Evolutionary conservation across 495 filamentous ascomycete species (phyloP).

Genomic region (Trichoderma virens): DNA sequence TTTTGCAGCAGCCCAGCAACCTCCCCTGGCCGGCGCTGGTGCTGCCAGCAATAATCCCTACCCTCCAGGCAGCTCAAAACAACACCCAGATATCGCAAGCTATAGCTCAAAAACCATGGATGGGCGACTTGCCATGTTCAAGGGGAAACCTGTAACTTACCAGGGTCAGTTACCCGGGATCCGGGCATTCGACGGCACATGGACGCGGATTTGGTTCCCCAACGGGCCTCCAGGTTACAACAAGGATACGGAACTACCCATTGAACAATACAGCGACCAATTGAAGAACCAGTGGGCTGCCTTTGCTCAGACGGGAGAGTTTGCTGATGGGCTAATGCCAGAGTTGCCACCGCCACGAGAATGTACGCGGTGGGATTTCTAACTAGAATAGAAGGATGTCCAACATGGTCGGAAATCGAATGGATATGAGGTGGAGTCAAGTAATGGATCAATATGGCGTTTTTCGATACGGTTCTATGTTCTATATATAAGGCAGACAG

Average conservation of each 20-base stretch:
- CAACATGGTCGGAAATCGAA: neutral
- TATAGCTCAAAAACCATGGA: slow-evolving; percentile 28
- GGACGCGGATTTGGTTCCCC: slow-evolving; percentile 59
- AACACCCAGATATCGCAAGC: slow-evolving; percentile 32
- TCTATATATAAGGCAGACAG: neutral
- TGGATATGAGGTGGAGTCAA: neutral
- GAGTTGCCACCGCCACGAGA: slow-evolving; percentile 65
- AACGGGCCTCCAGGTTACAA: slow-evolving; percentile 56
- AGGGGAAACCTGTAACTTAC: slow-evolving; percentile 34
- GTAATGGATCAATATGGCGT: neutral
- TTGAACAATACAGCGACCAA: slow-evolving; percentile 33
- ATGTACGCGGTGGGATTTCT: slow-evolving; percentile 67
- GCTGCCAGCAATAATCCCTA: slow-evolving; percentile 25
- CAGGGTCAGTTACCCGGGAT: slow-evolving; percentile 23
- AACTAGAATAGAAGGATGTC: slow-evolving; percentile 9
- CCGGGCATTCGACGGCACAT: slow-evolving; percentile 32
- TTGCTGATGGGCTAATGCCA: slow-evolving; percentile 58
- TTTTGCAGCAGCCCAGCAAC: neutral
- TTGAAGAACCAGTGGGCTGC: slow-evolving; percentile 50
- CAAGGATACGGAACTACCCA: slow-evolving; percentile 43
- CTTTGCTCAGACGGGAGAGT: slow-evolving; percentile 53
- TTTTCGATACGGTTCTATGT: neutral
- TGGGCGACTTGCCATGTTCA: slow-evolving; percentile 30
- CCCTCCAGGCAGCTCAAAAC: slow-evolving; percentile 29
- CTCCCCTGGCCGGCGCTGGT: neutral